Base-by-base conservation (phyloP, 371 early-diverging fungal species). In the Aphelidium insulamus region DNA sequence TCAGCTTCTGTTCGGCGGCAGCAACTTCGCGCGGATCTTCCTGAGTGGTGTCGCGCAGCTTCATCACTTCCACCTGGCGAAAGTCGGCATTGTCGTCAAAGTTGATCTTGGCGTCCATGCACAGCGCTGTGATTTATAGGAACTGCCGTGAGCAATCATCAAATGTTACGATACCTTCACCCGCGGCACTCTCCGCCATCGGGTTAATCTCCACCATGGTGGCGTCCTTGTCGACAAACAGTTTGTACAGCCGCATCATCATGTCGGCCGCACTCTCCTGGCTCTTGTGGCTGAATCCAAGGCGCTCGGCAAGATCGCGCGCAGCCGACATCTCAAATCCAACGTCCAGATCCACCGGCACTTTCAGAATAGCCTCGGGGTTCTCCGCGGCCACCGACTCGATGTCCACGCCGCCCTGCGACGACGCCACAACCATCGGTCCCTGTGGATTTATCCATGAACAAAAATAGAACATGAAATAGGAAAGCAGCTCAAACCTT, bases 71-170 rank as follows among this genome's bases (percentile, higher is more conserved):
- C 62, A 73, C 61, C 58, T 95, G 97, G 51, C 88, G 80, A 70
- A 88, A 92, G 22, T 79, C 83, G 42, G 97, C 94, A 50, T 95
- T 95, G 62, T 95, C 97, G 57, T 95, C 97, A 55, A 92, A 91
- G 56, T 81, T 81, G 57, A 92, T 66, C 65, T 86, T 85, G 52
- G 80, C 80, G 52, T 81, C 80, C 77, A 84, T 76, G 58, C 78
- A 77, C 48, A 77, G 54, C 26, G 84, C 80, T 34, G 0, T 22
- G 35, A 24, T 26, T 8, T 39, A 24, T 26, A 12, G 14, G 8
- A 6, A 10, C 6, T 4, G 18, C 21, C 28, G 1, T 4, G 16
- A 12, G 12, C 11, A 12, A 9, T 22, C 24, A 18, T 26, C 3
- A 22, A 9, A 28, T 12, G 15, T 19, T 7, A 19, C 26, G 4